Conservation (phyloP, 495 filamentous ascomycete genomes). For the Penicillium herquei region DNA sequence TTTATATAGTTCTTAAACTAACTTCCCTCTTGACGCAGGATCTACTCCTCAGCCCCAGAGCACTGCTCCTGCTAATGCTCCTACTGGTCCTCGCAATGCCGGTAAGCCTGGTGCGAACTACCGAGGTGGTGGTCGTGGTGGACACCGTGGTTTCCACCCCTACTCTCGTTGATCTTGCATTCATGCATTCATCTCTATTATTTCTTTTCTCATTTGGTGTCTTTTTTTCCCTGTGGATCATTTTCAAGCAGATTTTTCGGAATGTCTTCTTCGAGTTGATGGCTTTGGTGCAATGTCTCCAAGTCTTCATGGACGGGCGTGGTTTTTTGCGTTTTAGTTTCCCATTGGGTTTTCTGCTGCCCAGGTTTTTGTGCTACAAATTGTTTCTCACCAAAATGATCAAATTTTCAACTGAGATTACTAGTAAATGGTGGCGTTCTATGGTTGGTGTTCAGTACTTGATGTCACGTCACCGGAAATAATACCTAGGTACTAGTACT, state of each 20-base stretch:
- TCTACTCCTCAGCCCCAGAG: conserved; percentile 56
- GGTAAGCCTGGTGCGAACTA: conserved; percentile 93
- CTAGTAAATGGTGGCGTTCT: conserved; percentile 4
- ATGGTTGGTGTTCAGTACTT: no score
- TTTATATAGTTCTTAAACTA: conserved; percentile 4
- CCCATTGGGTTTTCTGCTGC: not conserved
- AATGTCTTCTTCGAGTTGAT: not conserved
- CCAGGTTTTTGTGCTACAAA: not conserved
- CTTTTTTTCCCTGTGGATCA: conserved; percentile 1
- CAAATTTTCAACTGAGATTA: not conserved
- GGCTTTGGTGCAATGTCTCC: conserved; percentile 3
- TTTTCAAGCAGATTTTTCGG: not conserved
- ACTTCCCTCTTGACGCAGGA: conserved; percentile 21
- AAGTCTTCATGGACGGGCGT: conserved; percentile 1
- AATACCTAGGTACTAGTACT: no score
- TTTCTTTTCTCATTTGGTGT: not conserved
- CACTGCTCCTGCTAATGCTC: conserved; percentile 88
- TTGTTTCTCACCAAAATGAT: conserved; percentile 2
- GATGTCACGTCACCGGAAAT: no score
- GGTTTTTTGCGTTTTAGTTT: not conserved
- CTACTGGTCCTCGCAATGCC: conserved; percentile 94
- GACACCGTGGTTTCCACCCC: conserved; percentile 74
- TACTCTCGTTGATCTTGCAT: conserved; percentile 52
- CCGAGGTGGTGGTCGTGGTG: conserved; percentile 85
- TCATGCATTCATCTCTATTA: conserved; percentile 1